A percentile compares a stretch with the other conserved stretches of the same genome.
Evolutionary conservation across 148 eudicot species (phyloP).

Genomic region (Polygonum maritimum): DNA sequence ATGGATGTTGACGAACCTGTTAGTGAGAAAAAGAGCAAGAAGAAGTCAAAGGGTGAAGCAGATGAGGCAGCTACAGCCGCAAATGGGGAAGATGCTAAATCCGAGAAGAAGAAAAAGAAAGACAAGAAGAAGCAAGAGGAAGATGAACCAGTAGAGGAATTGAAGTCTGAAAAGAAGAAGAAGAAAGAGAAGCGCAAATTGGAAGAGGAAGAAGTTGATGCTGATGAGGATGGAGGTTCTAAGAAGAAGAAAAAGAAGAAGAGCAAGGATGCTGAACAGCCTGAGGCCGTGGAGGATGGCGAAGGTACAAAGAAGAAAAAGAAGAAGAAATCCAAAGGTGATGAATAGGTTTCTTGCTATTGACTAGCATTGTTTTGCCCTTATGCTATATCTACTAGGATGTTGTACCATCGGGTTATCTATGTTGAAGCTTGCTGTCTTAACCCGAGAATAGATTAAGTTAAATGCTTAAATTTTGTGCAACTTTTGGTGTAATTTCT

Average conservation of each 20-base stretch:
- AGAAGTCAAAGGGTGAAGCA: constrained; percentile 42
- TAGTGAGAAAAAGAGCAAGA: constrained; percentile 60
- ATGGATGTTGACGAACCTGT: constrained; percentile 53
- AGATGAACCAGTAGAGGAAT: constrained; percentile 17
- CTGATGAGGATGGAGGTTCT: constrained; percentile 13
- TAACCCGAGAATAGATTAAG: not conserved
- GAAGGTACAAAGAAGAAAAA: constrained; percentile 31
- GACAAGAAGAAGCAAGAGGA: constrained; percentile 19
- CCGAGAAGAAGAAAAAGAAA: constrained; percentile 28
- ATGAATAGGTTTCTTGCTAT: constrained; percentile 8
- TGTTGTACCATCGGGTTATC: constrained; percentile 3
- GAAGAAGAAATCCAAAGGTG: constrained; percentile 48
- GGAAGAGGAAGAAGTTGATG: constrained; percentile 28
- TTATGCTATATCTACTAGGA: not conserved
- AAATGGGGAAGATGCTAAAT: constrained; percentile 28
- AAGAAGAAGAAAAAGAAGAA: constrained; percentile 16
- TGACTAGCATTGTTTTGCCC: not conserved
- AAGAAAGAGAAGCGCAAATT: constrained; percentile 61
- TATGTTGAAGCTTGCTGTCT: not conserved
- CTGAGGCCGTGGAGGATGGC: constrained; percentile 17
- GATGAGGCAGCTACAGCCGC: constrained; percentile 22
- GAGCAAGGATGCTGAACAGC: constrained; percentile 11
- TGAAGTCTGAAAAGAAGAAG: constrained; percentile 44
- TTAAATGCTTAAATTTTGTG: constrained; percentile 2
- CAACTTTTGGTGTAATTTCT: not conserved